Percentiles rank a stretch among this genome's conserved stretches.
Conservation (phyloP, 805 yeast genomes). For the Priceomyces medius region DNA sequence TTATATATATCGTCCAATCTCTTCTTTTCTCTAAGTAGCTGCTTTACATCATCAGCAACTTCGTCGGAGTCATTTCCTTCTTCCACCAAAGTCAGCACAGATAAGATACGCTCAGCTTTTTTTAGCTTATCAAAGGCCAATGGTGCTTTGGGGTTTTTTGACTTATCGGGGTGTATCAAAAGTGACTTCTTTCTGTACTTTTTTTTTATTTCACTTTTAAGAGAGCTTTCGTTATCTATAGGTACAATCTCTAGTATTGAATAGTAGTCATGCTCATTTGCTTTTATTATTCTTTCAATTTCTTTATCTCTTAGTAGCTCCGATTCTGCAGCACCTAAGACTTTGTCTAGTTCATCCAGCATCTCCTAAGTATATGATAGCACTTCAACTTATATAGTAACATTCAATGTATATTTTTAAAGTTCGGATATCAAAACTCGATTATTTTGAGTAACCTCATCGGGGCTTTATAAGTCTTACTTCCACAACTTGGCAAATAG, state of each 20-base stretch:
- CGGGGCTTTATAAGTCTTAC: too few species aligned
- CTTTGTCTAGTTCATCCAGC: slow-evolving; percentile 17
- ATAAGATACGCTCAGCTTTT: slow-evolving; percentile 45
- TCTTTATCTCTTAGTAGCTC: slow-evolving; percentile 47
- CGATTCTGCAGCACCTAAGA: slow-evolving; percentile 24
- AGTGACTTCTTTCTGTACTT: slow-evolving; percentile 58
- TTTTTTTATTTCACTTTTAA: slow-evolving; percentile 45
- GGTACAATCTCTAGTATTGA: slow-evolving; percentile 48
- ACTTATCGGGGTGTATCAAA: slow-evolving; percentile 69
- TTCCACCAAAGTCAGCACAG: slow-evolving; percentile 14
- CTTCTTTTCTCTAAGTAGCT: slow-evolving; percentile 16
- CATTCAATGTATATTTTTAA: too few species aligned
- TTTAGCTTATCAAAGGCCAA: slow-evolving; percentile 61
- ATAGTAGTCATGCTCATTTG: slow-evolving; percentile 53
- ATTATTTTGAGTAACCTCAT: too few species aligned
- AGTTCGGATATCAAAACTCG: too few species aligned
- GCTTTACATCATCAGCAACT: slow-evolving; percentile 7
- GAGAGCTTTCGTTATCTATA: slow-evolving; percentile 18
- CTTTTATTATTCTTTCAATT: slow-evolving; percentile 50
- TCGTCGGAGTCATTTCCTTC: slow-evolving; percentile 1
- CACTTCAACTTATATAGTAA: too few species aligned
- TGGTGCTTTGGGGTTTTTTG: slow-evolving; percentile 54
- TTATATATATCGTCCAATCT: slow-evolving; percentile 30
- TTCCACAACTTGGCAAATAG: not conserved
- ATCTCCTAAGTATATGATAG: slow-evolving; percentile 3